Base-by-base conservation (phyloP, 2,329 filamentous ascomycete genomes). In the Fusarium newnesense region DNA sequence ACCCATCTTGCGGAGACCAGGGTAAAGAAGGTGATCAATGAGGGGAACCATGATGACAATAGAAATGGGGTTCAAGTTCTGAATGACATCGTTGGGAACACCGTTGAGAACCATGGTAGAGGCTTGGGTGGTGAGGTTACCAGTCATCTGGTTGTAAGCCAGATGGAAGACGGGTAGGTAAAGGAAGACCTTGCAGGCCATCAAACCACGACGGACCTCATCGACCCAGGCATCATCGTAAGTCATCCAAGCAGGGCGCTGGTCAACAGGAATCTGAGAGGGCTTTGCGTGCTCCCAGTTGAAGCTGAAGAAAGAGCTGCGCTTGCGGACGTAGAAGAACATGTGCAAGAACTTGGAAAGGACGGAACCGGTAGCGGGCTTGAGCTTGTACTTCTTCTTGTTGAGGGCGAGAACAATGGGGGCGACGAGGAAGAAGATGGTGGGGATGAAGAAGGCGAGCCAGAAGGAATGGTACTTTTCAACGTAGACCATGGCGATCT, bases 181-280 rank as follows among this genome's bases (percentile, higher is more conserved):
- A 70, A 90, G 81, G 81, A 93, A 95, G 39, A 94, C 92, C 72
- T 88, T 86, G 84, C 91, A 93, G 64, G 92, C 91, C 75, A 88
- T 85, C 64, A 93, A 84, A 69, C 92, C 93, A 81, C 93, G 91
- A 59, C 87, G 86, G 54, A 95, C 90, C 79, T 95, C 92, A 79
- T 94, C 93, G 39, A 96, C 93, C 93, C 93, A 96, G 59, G 89
- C 89, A 75, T 96, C 94, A 70, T 96, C 93, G 75, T 94, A 95
- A 0, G 91, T 93, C 91, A 95, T 95, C 92, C 92, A 95, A 0
- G 62, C 44, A 1, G 93, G 93, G 61, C 90, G 90, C 71, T 85
- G 79, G 4, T 80, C 81, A 42, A 86, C 83, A 15, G 87, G 83
- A 10, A 94, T 85, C 40, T 85, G 84, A 79, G 90, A 92, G 7